Evolutionary conservation across 2,329 filamentous ascomycete genomes (phyloP).

Genomic region (Aspergillus ibericus): DNA sequence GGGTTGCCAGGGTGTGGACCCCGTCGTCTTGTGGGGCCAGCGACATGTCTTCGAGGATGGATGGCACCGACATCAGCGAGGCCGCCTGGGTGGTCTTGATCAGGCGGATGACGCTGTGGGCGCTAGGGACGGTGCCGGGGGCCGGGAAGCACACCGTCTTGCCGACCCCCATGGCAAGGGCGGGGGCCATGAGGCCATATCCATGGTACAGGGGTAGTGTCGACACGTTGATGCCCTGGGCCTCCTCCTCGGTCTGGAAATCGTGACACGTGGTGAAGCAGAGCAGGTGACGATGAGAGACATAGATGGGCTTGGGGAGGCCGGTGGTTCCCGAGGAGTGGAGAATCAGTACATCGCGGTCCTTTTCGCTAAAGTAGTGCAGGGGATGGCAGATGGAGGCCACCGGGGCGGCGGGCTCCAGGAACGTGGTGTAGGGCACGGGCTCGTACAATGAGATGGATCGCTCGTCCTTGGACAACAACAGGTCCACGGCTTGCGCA

Average conservation of each 20-base stretch:
- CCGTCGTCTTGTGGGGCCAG: neutral
- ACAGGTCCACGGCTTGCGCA: neutral
- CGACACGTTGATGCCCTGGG: neutral
- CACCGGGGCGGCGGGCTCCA: neutral
- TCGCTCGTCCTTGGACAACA: too few species aligned
- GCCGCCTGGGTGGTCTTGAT: neutral
- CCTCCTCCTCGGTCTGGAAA: neutral
- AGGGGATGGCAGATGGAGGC: neutral
- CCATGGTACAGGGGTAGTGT: conserved; percentile 6
- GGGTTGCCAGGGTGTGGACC: neutral
- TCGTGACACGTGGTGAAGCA: neutral
- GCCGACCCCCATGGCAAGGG: neutral
- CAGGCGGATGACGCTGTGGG: neutral
- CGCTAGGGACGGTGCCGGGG: neutral
- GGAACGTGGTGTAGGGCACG: neutral
- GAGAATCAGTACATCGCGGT: conserved; percentile 3
- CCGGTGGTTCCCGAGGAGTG: conserved; percentile 9
- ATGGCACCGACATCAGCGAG: conserved; percentile 4
- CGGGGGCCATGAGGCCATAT: conserved; percentile 1
- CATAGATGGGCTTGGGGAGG: conserved; percentile 6
- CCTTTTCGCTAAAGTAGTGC: neutral
- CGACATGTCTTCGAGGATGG: neutral
- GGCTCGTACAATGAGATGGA: too few species aligned
- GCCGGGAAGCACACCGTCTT: conserved; percentile 4
- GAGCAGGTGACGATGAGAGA: conserved; percentile 6